These are phyloP conservation scores for Elsinoe necatrix DNA, from an alignment of 2,329 filamentous ascomycete species.

Conservation along the genomic window DNA sequence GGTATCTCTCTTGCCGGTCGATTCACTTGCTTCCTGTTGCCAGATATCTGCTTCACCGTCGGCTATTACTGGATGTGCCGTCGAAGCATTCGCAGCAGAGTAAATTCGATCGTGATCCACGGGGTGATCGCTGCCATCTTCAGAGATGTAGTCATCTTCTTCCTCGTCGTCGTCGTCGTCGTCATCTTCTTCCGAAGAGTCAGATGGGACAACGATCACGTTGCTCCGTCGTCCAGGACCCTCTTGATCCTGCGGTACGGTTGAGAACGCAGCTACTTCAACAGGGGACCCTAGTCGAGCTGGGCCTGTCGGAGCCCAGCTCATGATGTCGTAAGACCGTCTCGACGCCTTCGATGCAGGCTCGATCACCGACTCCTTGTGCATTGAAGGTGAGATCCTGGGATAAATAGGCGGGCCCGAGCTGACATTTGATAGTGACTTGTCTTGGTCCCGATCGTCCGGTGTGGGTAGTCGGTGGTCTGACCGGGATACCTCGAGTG, in stretches of 20 bases:
- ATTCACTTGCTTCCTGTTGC: constrained; percentile 40
- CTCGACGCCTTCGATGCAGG: not conserved
- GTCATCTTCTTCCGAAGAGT: not conserved
- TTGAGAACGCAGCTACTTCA: not conserved
- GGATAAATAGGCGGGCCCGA: constrained; percentile 12
- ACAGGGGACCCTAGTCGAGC: not conserved
- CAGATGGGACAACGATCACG: constrained; percentile 18
- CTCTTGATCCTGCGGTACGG: not conserved
- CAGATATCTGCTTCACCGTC: constrained; percentile 34
- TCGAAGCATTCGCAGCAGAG: too few relatives aligned
- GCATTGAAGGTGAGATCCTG: constrained; percentile 9
- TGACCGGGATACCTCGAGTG: not conserved
- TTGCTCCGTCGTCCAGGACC: not conserved
- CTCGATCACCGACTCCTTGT: not conserved
- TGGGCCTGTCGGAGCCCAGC: constrained; percentile 21
- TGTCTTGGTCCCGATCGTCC: constrained; percentile 13
- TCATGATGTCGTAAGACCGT: constrained; percentile 22
- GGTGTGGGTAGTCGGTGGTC: constrained; percentile 20
- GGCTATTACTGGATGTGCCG: not conserved
- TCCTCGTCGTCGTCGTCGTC: constrained; percentile 14
- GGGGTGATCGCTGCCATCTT: constrained; percentile 18
- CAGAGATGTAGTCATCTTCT: constrained; percentile 22
- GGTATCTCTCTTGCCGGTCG: constrained; percentile 21
- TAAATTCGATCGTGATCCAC: not conserved
- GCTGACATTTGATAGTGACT: constrained; percentile 4